A percentile compares a stretch with the other conserved stretches of the same genome.
Conservation (phyloP, 306 rosid species). For the Hippophae tibetana region DNA sequence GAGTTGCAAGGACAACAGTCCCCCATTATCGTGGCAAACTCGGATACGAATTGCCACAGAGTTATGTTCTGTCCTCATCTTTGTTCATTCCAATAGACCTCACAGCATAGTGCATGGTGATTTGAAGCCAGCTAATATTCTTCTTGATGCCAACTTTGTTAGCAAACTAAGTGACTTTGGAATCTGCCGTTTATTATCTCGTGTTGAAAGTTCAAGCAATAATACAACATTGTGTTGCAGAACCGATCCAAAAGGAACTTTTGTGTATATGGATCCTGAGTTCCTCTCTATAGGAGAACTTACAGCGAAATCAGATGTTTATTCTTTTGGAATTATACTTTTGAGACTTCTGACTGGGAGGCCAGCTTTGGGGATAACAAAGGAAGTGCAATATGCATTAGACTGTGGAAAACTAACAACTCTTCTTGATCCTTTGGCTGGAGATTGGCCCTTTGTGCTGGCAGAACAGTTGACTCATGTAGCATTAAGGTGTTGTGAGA, state of each 20-base stretch:
- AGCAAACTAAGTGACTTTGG: slow-evolving; percentile 86
- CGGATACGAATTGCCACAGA: slow-evolving; percentile 66
- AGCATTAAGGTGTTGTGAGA: slow-evolving; percentile 76
- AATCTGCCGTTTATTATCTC: slow-evolving; percentile 39
- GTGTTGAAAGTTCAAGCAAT: slow-evolving; percentile 28
- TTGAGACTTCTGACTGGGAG: slow-evolving; percentile 60
- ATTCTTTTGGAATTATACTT: slow-evolving; percentile 79
- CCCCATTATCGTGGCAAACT: slow-evolving; percentile 79
- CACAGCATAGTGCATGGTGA: slow-evolving; percentile 75
- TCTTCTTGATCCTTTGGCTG: slow-evolving; percentile 83
- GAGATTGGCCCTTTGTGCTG: slow-evolving; percentile 76
- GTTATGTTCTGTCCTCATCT: slow-evolving; percentile 72
- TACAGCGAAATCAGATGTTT: slow-evolving; percentile 70
- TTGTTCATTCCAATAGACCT: slow-evolving; percentile 75
- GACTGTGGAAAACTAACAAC: slow-evolving; percentile 41
- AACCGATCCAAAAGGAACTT: slow-evolving; percentile 62
- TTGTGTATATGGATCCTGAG: slow-evolving; percentile 75
- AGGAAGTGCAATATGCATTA: slow-evolving; percentile 49
- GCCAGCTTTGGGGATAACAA: slow-evolving; percentile 47
- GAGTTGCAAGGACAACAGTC: slow-evolving; percentile 46
- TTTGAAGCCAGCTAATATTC: slow-evolving; percentile 67
- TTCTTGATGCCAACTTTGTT: slow-evolving; percentile 59
- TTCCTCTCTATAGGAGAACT: slow-evolving; percentile 62
- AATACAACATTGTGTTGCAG: slow-evolving; percentile 33
- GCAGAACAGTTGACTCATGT: slow-evolving; percentile 56